Evolutionary conservation across 768 basidiomycete genomes (phyloP), one percentile per base, ranked within the genome.

Genomic region (Suillus paluster): DNA sequence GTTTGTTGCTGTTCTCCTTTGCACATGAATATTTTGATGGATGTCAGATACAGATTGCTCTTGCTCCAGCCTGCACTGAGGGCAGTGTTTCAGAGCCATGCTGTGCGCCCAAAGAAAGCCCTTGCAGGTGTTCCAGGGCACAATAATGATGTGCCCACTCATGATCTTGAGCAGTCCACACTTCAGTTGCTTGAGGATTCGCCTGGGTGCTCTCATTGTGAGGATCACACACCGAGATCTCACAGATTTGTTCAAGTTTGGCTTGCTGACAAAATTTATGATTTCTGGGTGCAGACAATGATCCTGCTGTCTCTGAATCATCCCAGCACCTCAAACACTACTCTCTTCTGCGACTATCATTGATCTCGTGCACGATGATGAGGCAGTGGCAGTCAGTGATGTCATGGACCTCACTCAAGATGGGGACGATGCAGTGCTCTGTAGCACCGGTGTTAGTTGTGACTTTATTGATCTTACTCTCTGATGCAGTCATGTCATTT

Each of bases 21-120:
- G 30, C 30, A 6, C 6, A 6, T 30, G 30, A 30, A 30, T 30
- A 30, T 30, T 30, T 30, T 30, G 30, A 30, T 30, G 3, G 30
- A 30, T 30, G 30, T 3, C 30, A 30, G 17, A 6, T 34, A 25
- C 10, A 57, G 55, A 34, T 38, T 57, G 23, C 39, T 27, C 56
- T 57, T 17, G 41, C 39, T 14, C 9, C 25, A 2, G 41, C 39
- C 19, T 57, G 56, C 39, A 57, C 41, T n/a, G 10, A 23, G 56
- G 10, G 41, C 56, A 10, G 56, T 44, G 27, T 57, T 57, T 42
- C 41, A n/a, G 42, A 42, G 42, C 42, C n/a, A 42, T 42, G 19
- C 42, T n/a, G 42, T 42, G 19, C 19, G n/a, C 42, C 42, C 42
- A 4, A 42, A 42, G 4, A 42, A 42, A n/a, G 42, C 42, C 42